A percentile compares a stretch with the other conserved stretches of the same genome.
These are phyloP conservation scores for Marchantia paleacea DNA, from an alignment of 225 moss, liverwort and hornwort genomes.

Conservation along the genomic window DNA sequence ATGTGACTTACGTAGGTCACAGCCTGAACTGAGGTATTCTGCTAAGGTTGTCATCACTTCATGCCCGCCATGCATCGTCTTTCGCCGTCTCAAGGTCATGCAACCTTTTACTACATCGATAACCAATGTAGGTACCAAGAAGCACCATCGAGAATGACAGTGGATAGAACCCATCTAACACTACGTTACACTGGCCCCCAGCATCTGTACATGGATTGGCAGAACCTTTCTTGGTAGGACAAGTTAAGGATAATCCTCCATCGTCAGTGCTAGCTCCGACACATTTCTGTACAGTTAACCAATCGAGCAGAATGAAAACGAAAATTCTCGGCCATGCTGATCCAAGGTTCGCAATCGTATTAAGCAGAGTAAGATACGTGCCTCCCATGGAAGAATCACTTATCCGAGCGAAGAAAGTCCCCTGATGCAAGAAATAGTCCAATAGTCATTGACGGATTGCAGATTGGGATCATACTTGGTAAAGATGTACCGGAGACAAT, in stretches of 20 bases:
- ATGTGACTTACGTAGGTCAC: not conserved
- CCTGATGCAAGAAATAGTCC: constrained; percentile 20
- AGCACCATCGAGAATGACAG: constrained; percentile 45
- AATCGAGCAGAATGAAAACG: constrained; percentile 42
- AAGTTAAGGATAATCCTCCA: constrained; percentile 28
- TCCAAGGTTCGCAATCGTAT: constrained; percentile 48
- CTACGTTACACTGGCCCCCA: constrained; percentile 36
- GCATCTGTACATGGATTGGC: constrained; percentile 31
- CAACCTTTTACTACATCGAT: constrained; percentile 28
- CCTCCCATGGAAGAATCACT: constrained; percentile 54
- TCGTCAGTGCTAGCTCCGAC: constrained; percentile 25
- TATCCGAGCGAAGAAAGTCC: constrained; percentile 47
- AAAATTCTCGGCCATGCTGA: constrained; percentile 50
- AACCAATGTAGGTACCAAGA: constrained; percentile 34
- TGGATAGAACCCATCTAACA: constrained; percentile 46
- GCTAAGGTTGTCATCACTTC: not conserved
- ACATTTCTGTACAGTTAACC: constrained; percentile 39
- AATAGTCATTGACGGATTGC: not conserved
- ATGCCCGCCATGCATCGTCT: constrained; percentile 46
- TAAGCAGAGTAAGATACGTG: constrained; percentile 44
- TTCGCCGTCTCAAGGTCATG: constrained; percentile 41
- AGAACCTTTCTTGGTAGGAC: constrained; percentile 26
- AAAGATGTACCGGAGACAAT: no score
- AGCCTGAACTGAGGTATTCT: not conserved
- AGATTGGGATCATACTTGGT: not conserved